Percentiles rank a stretch among this genome's conserved stretches.
Conservation (phyloP, 495 filamentous ascomycete species). For the Talaromyces wortmannii region DNA sequence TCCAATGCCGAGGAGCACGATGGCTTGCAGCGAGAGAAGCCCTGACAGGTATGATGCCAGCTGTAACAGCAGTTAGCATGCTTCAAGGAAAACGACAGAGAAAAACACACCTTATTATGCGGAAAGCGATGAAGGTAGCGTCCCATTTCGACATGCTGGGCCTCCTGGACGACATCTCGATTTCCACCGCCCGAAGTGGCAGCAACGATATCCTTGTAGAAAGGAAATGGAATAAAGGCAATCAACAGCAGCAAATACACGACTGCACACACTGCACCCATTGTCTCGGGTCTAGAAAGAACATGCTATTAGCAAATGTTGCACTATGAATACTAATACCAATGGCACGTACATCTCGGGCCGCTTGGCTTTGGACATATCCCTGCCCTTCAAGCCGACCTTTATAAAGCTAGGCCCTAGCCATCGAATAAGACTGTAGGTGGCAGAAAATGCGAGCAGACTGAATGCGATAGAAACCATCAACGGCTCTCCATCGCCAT, state of each 20-base stretch:
- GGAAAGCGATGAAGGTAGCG: constrained; percentile 86
- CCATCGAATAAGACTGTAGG: constrained; percentile 86
- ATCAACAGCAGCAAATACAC: constrained; percentile 86
- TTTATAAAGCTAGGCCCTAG: constrained; percentile 86
- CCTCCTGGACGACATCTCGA: constrained; percentile 67
- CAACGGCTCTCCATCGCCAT: constrained; percentile 81
- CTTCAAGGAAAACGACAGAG: neutral
- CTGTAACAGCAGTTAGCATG: constrained; percentile 30
- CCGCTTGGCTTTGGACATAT: constrained; percentile 72
- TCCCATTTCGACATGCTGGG: constrained; percentile 62
- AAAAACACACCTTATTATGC: constrained; percentile 68
- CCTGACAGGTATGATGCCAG: constrained; percentile 93
- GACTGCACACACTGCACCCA: constrained; percentile 93
- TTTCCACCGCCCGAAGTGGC: constrained; percentile 93
- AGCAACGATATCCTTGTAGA: constrained; percentile 97
- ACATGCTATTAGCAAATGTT: constrained; percentile 13
- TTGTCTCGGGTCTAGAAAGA: constrained; percentile 73
- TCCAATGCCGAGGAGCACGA: constrained; percentile 84
- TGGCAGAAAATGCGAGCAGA: constrained; percentile 71
- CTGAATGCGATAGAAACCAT: constrained; percentile 82
- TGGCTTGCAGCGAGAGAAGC: constrained; percentile 81
- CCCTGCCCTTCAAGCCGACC: constrained; percentile 83
- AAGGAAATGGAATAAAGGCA: constrained; percentile 89
- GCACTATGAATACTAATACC: neutral
- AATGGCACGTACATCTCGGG: constrained; percentile 60